Conservation (phyloP, 2,329 filamentous ascomycete genomes). For the Diaporthe citrichinensis region DNA sequence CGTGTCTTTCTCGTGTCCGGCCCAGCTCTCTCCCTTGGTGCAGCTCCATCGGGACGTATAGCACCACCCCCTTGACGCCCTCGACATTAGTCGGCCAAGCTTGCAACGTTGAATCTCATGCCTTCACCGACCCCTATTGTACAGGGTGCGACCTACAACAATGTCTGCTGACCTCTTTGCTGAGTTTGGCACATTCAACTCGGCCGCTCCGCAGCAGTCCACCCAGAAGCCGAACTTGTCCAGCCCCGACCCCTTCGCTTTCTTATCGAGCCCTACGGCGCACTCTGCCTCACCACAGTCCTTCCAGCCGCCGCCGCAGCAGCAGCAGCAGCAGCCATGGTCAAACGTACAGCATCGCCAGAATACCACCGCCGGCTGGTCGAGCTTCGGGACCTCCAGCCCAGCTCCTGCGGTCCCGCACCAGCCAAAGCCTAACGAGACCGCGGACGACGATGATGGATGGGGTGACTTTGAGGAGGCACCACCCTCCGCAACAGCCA, state of each 20-base stretch:
- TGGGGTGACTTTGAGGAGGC: conserved; percentile 79
- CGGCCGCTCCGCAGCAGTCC: conserved; percentile 48
- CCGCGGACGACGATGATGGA: conserved; percentile 68
- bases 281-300: conserved; percentile 36
- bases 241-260: conserved; percentile 51
- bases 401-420: conserved; percentile 19
- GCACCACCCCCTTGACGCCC: conserved; percentile 1
- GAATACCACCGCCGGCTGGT: conserved; percentile 44
- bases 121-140: conserved; percentile 16
- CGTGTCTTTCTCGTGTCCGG: conserved; percentile 5
- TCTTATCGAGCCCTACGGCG: conserved; percentile 45
- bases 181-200: conserved; percentile 69
- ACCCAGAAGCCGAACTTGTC: conserved; percentile 39
- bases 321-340: conserved; percentile 43
- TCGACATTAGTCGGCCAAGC: background rate
- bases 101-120: conserved; percentile 27
- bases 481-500: conserved; percentile 48
- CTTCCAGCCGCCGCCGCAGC: conserved; percentile 39
- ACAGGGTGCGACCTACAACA: conserved; percentile 37
- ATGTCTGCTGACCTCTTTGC: conserved; percentile 79
- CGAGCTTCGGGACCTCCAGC: conserved; percentile 38
- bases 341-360: conserved; percentile 45
- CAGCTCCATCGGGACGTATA: background rate
- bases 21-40: conserved; percentile 1
- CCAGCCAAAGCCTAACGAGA: conserved; percentile 36